These are phyloP conservation scores for Skeletonema tropicum DNA, from an alignment of 108 stramenopile species.

Conservation along the genomic window DNA sequence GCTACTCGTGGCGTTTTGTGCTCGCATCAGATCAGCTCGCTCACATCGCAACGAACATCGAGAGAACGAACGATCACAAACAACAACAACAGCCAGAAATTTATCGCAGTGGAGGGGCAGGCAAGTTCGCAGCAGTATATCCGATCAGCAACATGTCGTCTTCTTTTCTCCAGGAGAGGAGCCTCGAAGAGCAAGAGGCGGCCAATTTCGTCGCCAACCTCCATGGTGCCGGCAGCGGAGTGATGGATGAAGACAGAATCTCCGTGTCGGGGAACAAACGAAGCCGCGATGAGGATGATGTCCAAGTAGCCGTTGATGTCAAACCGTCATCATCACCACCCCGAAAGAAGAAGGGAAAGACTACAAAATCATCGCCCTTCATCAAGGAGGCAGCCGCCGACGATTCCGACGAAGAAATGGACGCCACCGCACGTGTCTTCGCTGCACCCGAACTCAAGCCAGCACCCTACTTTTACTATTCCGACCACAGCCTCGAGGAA, in stretches of 20 bases:
- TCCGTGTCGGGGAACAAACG: background rate
- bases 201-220: background rate
- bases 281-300: background rate
- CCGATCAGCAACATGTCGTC: background rate
- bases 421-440: slow-evolving; percentile 18
- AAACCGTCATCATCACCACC: background rate
- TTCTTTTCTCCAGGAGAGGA: background rate
- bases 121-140: no score
- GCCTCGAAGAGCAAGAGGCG: background rate
- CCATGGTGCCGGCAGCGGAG: background rate
- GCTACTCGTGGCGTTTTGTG: no score
- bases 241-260: background rate
- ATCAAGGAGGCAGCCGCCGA: background rate
- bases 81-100: no score
- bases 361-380: background rate
- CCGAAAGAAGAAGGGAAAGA: background rate
- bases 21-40: no score
- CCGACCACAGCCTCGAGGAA: slow-evolving; percentile 50
- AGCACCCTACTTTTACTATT: slow-evolving; percentile 65
- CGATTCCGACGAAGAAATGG: slow-evolving; percentile 3
- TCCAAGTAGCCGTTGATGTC: no score
- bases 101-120: no score
- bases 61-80: no score
- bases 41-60: no score
- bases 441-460: slow-evolving; percentile 32